Evolutionary conservation across 345 rosid genomes (phyloP).

Genomic region (Camelina laxa): DNA sequence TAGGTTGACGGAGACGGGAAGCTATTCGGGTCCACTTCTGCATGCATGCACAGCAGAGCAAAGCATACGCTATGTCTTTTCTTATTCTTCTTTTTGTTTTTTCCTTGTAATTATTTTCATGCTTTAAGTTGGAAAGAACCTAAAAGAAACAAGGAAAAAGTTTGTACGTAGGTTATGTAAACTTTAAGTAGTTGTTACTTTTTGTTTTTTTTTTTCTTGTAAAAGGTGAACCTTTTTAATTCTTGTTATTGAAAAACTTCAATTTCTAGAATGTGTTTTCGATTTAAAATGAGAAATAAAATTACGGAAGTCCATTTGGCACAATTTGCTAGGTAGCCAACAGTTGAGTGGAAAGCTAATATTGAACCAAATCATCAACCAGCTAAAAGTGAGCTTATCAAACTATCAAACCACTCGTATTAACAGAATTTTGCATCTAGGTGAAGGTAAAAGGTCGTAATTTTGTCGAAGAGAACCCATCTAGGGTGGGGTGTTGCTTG

Average conservation of each 20-base stretch:
- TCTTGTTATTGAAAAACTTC: neutral
- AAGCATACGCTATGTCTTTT: conserved; percentile 39
- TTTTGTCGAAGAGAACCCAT: no score
- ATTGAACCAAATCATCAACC: neutral
- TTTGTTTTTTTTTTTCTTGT: neutral
- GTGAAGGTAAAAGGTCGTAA: neutral
- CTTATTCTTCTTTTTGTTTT: neutral
- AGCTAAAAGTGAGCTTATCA: neutral
- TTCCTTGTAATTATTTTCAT: neutral
- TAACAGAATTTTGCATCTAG: neutral
- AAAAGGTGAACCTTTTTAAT: neutral
- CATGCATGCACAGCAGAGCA: conserved; percentile 35
- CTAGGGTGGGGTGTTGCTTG: no score
- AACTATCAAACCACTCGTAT: neutral
- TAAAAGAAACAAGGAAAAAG: neutral
- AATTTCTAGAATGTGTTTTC: neutral
- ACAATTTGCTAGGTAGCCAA: neutral
- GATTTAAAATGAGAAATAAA: neutral
- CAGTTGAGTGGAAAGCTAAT: neutral
- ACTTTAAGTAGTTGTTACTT: neutral
- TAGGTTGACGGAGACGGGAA: conserved; percentile 33
- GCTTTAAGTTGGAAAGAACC: neutral
- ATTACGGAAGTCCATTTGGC: neutral
- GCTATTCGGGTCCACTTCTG: conserved; percentile 40
- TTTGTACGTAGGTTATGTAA: conserved; percentile 21